Conservation (phyloP, 306 rosid species). For the Cucumis sativus region Cucumber_9930_V3 NC_026655.2:25944001-25944500, state of each 20-base stretch:
- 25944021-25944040: conserved; percentile 75
- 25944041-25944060: background rate
- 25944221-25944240: conserved; percentile 95
- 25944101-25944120: background rate
- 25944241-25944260: conserved; percentile 95
- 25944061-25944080: conserved; percentile 10
- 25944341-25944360: conserved; percentile 5
- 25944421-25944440: conserved; percentile 95
- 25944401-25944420: conserved; percentile 99
- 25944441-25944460: conserved; percentile 99
- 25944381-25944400: conserved; percentile 23
- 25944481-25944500: conserved; percentile 8
- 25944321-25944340: conserved; percentile 42
- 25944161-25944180: background rate
- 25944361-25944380: conserved; percentile 23
- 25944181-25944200: conserved; percentile 8
- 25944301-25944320: conserved; percentile 94
- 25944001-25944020: conserved; percentile 87
- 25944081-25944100: background rate
- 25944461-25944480: conserved; percentile 16
- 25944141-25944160: background rate
- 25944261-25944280: conserved; percentile 90
- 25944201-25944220: conserved; percentile 24
- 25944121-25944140: background rate
- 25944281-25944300: conserved; percentile 98